phyloP scores from a whole-genome alignment of 2,329 filamentous ascomycete species.

The Ophiocordyceps sinensis region DNA sequence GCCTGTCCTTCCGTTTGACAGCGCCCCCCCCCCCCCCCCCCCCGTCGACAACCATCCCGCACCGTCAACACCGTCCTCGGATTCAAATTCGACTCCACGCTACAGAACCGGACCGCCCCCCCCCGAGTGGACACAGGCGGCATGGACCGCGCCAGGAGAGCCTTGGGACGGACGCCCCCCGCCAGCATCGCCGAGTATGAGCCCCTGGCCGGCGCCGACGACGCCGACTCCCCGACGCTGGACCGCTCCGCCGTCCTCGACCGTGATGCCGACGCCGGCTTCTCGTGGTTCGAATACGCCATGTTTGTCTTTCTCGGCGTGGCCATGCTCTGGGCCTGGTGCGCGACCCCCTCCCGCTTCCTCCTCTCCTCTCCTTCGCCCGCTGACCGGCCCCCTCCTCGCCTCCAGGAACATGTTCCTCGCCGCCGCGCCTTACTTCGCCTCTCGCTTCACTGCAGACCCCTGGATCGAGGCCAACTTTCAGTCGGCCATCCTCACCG shows the following conservation, averaged over 20 bases:
- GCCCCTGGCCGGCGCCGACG: conserved; percentile 15
- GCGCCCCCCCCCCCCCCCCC: no score
- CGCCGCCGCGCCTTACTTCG: conserved; percentile 86
- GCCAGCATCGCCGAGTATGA: conserved; percentile 16
- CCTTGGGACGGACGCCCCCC: conserved; percentile 7
- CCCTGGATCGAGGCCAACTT: conserved; percentile 66
- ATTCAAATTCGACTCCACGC: neutral
- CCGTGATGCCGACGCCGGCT: conserved; percentile 23
- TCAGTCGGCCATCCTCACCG: conserved; percentile 76
- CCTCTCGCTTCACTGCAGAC: conserved; percentile 59
- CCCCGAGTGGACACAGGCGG: neutral
- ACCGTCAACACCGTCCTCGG: no score
- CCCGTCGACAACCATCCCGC: no score
- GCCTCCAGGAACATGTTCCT: conserved; percentile 86
- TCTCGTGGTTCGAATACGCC: conserved; percentile 76
- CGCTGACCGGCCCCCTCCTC: neutral
- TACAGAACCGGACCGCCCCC: neutral
- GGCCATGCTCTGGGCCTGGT: conserved; percentile 98
- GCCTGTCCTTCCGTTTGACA: no score
- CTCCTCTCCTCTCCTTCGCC: neutral
- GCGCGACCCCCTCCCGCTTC: conserved; percentile 14
- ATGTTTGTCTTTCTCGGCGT: conserved; percentile 78
- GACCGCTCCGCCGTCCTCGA: conserved; percentile 5
- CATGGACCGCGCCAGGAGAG: conserved; percentile 15
- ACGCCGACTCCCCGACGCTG: conserved; percentile 8